Base-by-base conservation (phyloP, 192 early-diverging fungal species). In the Rhizophlyctis rosea region DNA sequence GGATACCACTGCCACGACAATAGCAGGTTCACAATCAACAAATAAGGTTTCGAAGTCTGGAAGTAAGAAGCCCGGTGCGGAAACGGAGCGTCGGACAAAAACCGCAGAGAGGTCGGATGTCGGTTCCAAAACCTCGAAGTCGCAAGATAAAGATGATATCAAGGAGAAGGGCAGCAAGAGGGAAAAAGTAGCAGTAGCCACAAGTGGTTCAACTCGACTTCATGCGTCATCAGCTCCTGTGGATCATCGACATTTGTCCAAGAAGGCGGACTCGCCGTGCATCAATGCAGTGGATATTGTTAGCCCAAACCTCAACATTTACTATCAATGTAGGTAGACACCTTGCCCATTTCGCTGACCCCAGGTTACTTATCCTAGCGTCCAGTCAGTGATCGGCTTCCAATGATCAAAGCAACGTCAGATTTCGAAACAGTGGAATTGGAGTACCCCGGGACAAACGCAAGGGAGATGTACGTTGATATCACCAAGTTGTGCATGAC, bases 401-500 rank as follows among this genome's bases (percentile, higher is more conserved):
- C 24, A 28, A 14, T 34, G 18, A 4, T 27, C 24, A 27, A n/a
- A 44, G 39, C 49, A 18, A 24, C 18, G 14, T 11, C 25, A 31
- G 49, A 51, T 48, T 69, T 68, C 18, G 56, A 69, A 13, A 61
- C 57, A 31, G 59, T 74, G 18, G 68, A 59, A 35, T 55, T 79
- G 27, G 64, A 76, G 64, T 81, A 80, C 54, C 79, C 79, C 7
- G 60, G 68, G 13, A 36, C 33, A 31, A 56, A 50, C 25, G 63
- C 62, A n/a, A 49, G 16, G 21, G 79, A 78, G 54, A 69, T 55
- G 71, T 78, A 72, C 35, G n/a, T 34, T 24, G 59, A 72, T 18
- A 16, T 24, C n/a, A 47, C n/a, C 14, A 61, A 29, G 34, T 71
- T 71, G n/a, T 62, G 28, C 14, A 69, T 24, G 9, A 14, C 34